phyloP scores from a whole-genome alignment of 2,329 filamentous ascomycete genomes.

The Alternaria hordeiaustralica region DNA sequence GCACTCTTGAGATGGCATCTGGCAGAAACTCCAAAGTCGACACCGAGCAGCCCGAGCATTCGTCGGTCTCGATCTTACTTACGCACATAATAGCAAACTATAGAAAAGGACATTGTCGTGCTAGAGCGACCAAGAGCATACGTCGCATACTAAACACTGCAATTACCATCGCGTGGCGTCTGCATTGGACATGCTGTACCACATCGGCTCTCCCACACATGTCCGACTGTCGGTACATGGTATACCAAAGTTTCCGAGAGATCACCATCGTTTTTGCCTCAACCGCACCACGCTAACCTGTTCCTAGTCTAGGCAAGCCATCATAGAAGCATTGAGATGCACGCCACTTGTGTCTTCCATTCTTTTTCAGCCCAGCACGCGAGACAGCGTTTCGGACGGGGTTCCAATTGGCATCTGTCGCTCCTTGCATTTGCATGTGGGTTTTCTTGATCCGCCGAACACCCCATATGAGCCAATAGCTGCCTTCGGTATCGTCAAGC shows the following conservation, averaged over 20 bases:
- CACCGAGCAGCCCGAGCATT: background rate
- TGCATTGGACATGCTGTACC: background rate
- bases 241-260: conserved; percentile 8
- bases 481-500: background rate
- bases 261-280: conserved; percentile 1
- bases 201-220: conserved; percentile 13
- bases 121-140: background rate
- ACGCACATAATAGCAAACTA: background rate
- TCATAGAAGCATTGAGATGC: background rate
- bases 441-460: background rate
- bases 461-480: background rate
- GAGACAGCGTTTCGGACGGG: background rate
- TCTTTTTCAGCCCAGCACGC: background rate
- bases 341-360: conserved; percentile 4
- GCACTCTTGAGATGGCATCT: background rate
- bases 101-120: background rate
- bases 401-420: background rate
- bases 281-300: conserved; percentile 4
- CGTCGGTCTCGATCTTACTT: background rate
- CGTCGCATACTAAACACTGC: background rate
- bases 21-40: background rate
- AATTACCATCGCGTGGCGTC: background rate
- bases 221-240: conserved; percentile 3
- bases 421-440: background rate
- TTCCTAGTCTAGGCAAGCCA: conserved; percentile 5